Base-by-base conservation (phyloP, 116 monocot species). In the Iris pallida region DNA sequence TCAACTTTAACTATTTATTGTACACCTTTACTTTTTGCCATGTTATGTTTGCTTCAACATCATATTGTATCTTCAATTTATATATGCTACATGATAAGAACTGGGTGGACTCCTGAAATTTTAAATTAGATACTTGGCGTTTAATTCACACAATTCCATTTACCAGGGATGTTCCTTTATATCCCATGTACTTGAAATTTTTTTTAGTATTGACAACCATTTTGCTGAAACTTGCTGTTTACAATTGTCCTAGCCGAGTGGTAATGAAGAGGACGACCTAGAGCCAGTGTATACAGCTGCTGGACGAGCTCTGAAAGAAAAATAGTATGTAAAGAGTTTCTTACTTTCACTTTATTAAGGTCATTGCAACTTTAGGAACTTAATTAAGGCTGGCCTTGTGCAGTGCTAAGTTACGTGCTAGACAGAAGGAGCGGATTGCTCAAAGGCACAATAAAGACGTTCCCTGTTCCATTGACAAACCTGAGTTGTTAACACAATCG, bases 381-480 rank as follows among this genome's bases (percentile, higher is more conserved):
- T 80, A 11, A 62, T 75, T 45, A 75, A 49, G 61, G 58, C 49
- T 20, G 59, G 68, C 44, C 45, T 8, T 16, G 69, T 63, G 61
- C 80, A 94, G 93, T 72, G 61, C 76, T 42, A 90, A 76, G 75
- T 80, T 94, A 3, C 93, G 93, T 56, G 76, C 86, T 16, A 76
- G 87, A 57, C 93, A 94, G 78, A 94, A 87, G 70, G 87, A 94
- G 16, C 71, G 93, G 46, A 77, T 94, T 54, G 82, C 90, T 17
- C 77, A 15, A 56, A 82, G 87, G 73, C 74, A 72, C 17, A 66
- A 56, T 42, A 55, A 46, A n/a, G 81, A 66, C 55, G 16, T 64
- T 61, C 64, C 54, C 75, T 55, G 5, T 87, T 51, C 68, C 20
- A 44, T 43, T 57, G 84, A 70, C 15, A 59, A 62, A 55, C 54